Percentiles rank a stretch among this genome's conserved stretches.
Evolutionary conservation across 768 basidiomycete species (phyloP).

Genomic region (Heimioporus sp.): DNA sequence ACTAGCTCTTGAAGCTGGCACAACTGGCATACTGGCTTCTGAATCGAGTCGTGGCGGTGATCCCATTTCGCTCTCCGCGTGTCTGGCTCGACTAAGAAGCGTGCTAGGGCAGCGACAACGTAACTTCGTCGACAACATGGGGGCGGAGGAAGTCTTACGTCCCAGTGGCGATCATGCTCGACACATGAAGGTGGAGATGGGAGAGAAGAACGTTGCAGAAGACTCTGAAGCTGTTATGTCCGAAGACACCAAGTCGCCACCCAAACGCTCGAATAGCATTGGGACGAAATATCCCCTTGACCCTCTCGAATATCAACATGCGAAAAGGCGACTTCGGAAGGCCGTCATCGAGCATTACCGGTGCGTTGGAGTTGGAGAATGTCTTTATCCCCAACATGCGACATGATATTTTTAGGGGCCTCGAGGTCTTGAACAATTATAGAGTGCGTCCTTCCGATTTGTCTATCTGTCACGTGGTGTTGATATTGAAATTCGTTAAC

Average conservation of each 20-base stretch:
- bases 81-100: not conserved
- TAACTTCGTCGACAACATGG: not conserved
- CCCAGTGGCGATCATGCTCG: not conserved
- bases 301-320: slow-evolving; percentile 77
- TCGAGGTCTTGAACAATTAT: slow-evolving; percentile 89
- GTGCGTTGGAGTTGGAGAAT: slow-evolving; percentile 29
- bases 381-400: slow-evolving; percentile 1
- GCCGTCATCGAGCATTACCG: slow-evolving; percentile 83
- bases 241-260: not conserved
- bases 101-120: not conserved
- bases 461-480: not conserved
- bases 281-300: slow-evolving; percentile 35
- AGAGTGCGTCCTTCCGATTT: slow-evolving; percentile 42
- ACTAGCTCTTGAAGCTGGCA: not conserved
- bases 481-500: not conserved
- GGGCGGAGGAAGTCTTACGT: not conserved
- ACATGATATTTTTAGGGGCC: slow-evolving; percentile 42
- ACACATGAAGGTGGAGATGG: not conserved
- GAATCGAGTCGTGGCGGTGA: slow-evolving; percentile 19
- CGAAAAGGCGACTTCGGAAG: slow-evolving; percentile 79
- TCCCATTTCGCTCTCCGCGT: not conserved
- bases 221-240: not conserved
- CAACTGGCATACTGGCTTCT: slow-evolving; percentile 4
- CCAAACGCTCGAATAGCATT: slow-evolving; percentile 1
- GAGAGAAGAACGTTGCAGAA: not conserved